Evolutionary conservation across 257 asterid species (phyloP), one percentile per base, ranked within the genome.

Genomic region (Echites panduratus): DNA sequence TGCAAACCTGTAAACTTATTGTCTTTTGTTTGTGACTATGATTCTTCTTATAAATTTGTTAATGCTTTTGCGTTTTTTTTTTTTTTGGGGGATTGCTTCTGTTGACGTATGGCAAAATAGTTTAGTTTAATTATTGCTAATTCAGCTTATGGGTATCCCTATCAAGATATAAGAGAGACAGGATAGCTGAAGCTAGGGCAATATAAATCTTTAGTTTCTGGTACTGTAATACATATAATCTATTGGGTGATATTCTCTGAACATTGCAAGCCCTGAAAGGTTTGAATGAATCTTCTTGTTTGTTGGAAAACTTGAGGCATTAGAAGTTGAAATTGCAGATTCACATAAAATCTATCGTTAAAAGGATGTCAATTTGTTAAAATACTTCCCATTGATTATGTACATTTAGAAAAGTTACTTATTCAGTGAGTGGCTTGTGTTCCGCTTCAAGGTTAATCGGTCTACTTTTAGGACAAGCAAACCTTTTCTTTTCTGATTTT

Each of bases 281-380:
- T 45, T 32, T 32, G 38, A 32, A 32, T 32, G 38, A 32, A 32
- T 32, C 19, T 58, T 32, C 65, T 22, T 75, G 38, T 52, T 69
- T 49, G 26, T 69, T 35, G 56, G 48, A 70, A 44, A 70, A 20
- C 48, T 57, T 47, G 6, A 27, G 7, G 44, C 49, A 44, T 57
- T 4, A 67, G n/a, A n/a, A 61, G 52, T 62, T 73, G 52, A 50
- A 58, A 69, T n/a, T 38, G 24, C 65, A 20, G 40, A 20, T 70
- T 44, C 53, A 53, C n/a, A 12, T 70, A 1, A 70, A 35, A 29
- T 32, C 4, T 20, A 19, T n/a, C 32, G 16, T 38, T 38, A 9
- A 5, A 35, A 70, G 20, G n/a, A 52, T 16, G 50, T 70, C 17
- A 68, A 27, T 9, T 61, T 52, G 22, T 38, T n/a, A 10, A 32